Evolutionary conservation across 164 flowering plant genomes (phyloP).

Genomic region (Amborella trichopoda): DNA sequence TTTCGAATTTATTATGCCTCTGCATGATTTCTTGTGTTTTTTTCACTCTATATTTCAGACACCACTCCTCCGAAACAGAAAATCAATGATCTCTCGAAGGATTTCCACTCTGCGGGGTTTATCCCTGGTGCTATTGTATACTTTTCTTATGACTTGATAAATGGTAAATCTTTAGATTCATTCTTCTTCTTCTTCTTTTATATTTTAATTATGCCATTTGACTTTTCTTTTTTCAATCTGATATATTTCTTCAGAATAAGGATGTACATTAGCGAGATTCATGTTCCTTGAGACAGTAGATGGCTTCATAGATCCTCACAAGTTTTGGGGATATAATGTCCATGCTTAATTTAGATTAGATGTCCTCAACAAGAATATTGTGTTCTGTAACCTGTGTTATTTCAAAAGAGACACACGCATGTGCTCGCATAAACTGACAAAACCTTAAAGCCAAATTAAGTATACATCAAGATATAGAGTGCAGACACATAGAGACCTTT

Average conservation of each 20-base stretch:
- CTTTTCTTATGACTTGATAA: conserved; percentile 57
- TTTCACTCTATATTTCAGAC: conserved; percentile 34
- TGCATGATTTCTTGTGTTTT: not conserved
- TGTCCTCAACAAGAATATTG: too few species aligned
- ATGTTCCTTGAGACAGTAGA: too few species aligned
- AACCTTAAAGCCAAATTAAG: too few species aligned
- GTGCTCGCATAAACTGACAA: too few species aligned
- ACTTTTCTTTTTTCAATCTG: not conserved
- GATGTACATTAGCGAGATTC: too few species aligned
- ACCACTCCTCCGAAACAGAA: conserved; percentile 93
- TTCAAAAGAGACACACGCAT: too few species aligned
- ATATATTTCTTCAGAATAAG: not conserved
- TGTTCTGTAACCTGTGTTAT: too few species aligned
- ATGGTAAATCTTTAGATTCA: conserved; percentile 32
- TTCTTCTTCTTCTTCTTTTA: not conserved
- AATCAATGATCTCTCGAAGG: conserved; percentile 56
- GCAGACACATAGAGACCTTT: too few species aligned
- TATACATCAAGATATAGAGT: too few species aligned
- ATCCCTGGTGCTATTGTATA: conserved; percentile 93
- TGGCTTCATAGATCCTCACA: too few species aligned
- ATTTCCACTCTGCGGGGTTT: conserved; percentile 80
- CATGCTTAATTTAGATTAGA: not conserved
- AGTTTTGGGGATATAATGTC: not conserved
- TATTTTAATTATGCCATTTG: not conserved
- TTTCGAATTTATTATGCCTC: conserved; percentile 1